Evolutionary conservation across 2,329 filamentous ascomycete genomes (phyloP).

Genomic region (Scleromitrula shiraiana): DNA sequence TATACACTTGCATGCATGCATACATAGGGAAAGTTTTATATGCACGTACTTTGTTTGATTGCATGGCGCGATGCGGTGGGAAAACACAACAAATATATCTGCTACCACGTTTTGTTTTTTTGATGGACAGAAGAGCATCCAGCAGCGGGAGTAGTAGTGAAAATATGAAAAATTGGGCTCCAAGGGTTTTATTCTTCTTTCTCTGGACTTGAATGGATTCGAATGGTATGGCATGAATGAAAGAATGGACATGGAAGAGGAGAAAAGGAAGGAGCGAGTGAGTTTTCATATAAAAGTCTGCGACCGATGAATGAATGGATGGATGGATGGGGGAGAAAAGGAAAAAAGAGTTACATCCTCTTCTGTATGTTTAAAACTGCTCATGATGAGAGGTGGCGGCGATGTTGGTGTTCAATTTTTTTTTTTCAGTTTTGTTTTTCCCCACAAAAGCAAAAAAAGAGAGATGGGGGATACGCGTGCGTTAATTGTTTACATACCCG

Average conservation of each 20-base stretch:
- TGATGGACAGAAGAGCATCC: background rate
- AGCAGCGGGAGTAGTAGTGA: background rate
- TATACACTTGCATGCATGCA: conserved; percentile 11
- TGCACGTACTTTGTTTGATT: conserved; percentile 5
- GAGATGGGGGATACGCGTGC: no score
- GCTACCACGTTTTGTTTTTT: background rate
- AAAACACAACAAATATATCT: background rate
- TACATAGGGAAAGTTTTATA: conserved; percentile 9
- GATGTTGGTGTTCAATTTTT: no score
- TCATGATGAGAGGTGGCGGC: no score
- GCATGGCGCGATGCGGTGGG: background rate
- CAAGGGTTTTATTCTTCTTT: background rate
- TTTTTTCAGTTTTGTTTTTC: no score
- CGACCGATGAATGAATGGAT: background rate
- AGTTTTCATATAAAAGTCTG: no score
- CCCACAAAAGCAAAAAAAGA: no score
- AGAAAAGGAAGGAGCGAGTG: background rate
- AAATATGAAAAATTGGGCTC: background rate
- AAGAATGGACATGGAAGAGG: background rate
- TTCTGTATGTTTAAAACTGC: no score
- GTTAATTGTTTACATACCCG: no score
- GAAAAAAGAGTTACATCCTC: background rate
- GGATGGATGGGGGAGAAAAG: background rate
- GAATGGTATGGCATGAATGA: background rate
- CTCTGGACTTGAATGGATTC: background rate